A percentile compares a stretch with the other conserved stretches of the same genome.
These are phyloP conservation scores for Floccularia luteovirens DNA, from an alignment of 768 basidiomycete species.

Conservation along the genomic window DNA sequence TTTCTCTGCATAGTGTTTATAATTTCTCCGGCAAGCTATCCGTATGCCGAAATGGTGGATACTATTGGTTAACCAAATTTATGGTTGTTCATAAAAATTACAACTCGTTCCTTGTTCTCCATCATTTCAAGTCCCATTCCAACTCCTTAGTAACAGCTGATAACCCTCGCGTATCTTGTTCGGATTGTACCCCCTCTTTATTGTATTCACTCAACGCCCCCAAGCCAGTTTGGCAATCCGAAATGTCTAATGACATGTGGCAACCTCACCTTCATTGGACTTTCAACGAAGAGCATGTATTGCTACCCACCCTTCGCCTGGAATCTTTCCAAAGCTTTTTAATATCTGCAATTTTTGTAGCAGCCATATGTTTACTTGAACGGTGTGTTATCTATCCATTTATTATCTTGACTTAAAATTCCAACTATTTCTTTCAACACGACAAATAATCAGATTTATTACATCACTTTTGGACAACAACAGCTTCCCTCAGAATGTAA, in stretches of 20 bases:
- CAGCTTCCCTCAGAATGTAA: constrained; percentile 34
- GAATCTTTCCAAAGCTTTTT: constrained; percentile 42
- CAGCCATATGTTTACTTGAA: constrained; percentile 44
- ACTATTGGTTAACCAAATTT: no score
- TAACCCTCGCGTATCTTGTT: no score
- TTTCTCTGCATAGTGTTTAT: no score
- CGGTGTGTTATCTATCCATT: constrained; percentile 31
- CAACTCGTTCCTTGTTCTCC: no score
- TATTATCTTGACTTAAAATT: constrained; percentile 2
- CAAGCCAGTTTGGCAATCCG: no score
- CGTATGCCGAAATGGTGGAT: no score
- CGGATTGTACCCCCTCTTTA: no score
- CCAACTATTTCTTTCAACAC: neutral
- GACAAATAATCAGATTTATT: constrained; percentile 30
- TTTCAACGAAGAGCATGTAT: constrained; percentile 28
- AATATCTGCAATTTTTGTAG: constrained; percentile 34
- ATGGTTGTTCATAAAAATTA: no score
- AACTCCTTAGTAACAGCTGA: neutral
- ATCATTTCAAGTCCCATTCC: no score
- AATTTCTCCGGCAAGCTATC: neutral
- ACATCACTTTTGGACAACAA: constrained; percentile 40
- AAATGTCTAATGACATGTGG: constrained; percentile 13
- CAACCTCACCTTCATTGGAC: constrained; percentile 31
- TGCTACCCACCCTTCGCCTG: constrained; percentile 31
- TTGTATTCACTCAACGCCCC: no score